These are phyloP conservation scores for Oldenlandia corymbosa DNA, from an alignment of 257 asterid species.

Conservation along the genomic window DNA sequence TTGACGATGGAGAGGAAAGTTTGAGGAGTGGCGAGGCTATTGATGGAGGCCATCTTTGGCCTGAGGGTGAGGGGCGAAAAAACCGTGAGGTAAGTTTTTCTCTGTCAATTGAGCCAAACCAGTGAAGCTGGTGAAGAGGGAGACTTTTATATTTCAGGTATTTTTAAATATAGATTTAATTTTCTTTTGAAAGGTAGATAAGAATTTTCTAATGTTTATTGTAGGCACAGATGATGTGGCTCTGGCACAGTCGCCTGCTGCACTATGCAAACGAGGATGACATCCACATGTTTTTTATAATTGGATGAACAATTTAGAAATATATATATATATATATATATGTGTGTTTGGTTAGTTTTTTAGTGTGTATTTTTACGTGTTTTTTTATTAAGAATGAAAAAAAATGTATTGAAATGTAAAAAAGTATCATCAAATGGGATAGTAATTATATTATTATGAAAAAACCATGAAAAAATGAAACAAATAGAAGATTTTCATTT, in stretches of 20 bases:
- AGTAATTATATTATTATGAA: too few relatives aligned
- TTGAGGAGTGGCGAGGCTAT: conserved; percentile 29
- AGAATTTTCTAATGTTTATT: neutral
- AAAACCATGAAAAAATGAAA: too few relatives aligned
- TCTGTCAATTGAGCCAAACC: conserved; percentile 17
- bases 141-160: conserved; percentile 12
- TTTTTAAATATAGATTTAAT: too few relatives aligned
- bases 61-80: neutral
- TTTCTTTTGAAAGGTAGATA: neutral
- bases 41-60: conserved; percentile 42
- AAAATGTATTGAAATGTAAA: too few relatives aligned
- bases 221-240: neutral
- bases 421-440: too few relatives aligned
- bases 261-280: neutral
- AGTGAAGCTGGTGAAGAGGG: neutral
- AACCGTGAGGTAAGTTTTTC: neutral
- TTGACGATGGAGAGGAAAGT: conserved; percentile 43
- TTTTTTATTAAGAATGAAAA: too few relatives aligned
- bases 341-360: too few relatives aligned
- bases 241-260: neutral
- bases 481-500: too few relatives aligned
- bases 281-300: neutral
- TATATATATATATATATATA: too few relatives aligned
- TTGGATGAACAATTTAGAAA: too few relatives aligned
- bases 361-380: too few relatives aligned